Conservation (phyloP, 2,329 filamentous ascomycete genomes). For the Aspergillus novoparasiticus region DNA sequence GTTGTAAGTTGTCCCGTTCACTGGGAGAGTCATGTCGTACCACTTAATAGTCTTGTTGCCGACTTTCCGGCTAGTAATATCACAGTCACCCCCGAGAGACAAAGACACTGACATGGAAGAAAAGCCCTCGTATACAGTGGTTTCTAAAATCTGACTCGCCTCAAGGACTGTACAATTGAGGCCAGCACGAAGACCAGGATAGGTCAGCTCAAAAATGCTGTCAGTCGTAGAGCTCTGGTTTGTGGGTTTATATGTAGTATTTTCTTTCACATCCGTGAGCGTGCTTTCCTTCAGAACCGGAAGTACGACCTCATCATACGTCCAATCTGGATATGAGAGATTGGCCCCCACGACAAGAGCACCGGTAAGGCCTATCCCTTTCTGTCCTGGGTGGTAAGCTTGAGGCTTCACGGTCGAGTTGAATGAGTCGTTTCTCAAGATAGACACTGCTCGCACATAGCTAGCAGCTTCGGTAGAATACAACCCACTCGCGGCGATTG, state of each 20-base stretch:
- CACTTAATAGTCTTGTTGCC: neutral
- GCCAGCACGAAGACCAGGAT: conserved; percentile 6
- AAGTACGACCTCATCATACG: conserved; percentile 33
- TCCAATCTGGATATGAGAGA: conserved; percentile 36
- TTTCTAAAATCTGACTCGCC: neutral
- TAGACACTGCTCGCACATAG: conserved; percentile 1
- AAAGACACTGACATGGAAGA: no score
- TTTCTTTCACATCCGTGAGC: conserved; percentile 16
- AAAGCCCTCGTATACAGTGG: neutral
- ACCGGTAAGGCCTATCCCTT: conserved; percentile 26
- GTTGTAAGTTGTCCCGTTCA: neutral
- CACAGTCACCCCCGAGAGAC: neutral
- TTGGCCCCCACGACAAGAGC: conserved; percentile 30
- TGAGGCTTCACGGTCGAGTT: neutral
- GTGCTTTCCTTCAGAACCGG: conserved; percentile 15
- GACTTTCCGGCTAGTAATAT: neutral
- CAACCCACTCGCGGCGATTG: conserved; percentile 19
- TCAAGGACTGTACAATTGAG: conserved; percentile 1
- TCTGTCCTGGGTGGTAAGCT: conserved; percentile 16
- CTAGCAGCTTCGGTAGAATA: conserved; percentile 15
- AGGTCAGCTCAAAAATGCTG: neutral
- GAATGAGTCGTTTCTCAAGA: conserved; percentile 17
- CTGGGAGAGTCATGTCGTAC: neutral
- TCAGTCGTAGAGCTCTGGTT: neutral
- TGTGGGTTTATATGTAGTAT: neutral